A percentile compares a stretch with the other conserved stretches of the same genome.
These are phyloP conservation scores for Pelagomonas calceolata DNA, from an alignment of 108 stramenopile species.

Conservation along the genomic window DNA sequence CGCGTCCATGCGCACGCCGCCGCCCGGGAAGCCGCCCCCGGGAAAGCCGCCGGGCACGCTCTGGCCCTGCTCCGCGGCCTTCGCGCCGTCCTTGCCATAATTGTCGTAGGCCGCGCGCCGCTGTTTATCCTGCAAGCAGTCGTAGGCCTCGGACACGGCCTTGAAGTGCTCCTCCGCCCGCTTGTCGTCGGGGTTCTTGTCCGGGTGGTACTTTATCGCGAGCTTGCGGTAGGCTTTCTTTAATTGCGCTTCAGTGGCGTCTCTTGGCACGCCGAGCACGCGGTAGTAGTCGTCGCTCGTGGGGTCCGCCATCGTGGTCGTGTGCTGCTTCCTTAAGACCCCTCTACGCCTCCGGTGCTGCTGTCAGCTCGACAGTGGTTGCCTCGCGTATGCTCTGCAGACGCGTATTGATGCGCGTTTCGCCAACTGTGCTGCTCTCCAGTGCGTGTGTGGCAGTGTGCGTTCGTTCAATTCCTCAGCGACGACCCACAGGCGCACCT, in stretches of 20 bases:
- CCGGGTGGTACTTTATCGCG: conserved; percentile 37
- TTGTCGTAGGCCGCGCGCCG: conserved; percentile 26
- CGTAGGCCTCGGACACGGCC: conserved; percentile 19
- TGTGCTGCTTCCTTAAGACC: too few relatives aligned
- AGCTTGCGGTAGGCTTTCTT: conserved; percentile 39
- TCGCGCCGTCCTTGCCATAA: conserved; percentile 13
- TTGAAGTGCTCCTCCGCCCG: conserved; percentile 3
- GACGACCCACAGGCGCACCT: too few relatives aligned
- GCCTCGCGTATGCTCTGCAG: too few relatives aligned
- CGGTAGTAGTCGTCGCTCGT: conserved; percentile 30
- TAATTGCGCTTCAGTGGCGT: conserved; percentile 18
- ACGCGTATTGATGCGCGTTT: too few relatives aligned
- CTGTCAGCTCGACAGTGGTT: too few relatives aligned
- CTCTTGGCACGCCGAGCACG: conserved; percentile 20
- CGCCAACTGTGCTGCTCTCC: too few relatives aligned
- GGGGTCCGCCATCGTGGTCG: too few relatives aligned
- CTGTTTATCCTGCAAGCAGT: conserved; percentile 29
- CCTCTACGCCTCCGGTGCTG: too few relatives aligned
- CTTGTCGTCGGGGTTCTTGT: conserved; percentile 24
- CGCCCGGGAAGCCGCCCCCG: background rate
- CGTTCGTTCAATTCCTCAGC: too few relatives aligned
- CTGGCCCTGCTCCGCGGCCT: background rate
- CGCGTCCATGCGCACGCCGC: background rate
- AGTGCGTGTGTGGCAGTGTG: too few relatives aligned
- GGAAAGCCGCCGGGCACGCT: conserved; percentile 1